Percentiles rank a stretch among this genome's conserved stretches.
phyloP scores from a whole-genome alignment of 1,284 basidiomycete genomes.

The Phaffia rhodozyma region DNA sequence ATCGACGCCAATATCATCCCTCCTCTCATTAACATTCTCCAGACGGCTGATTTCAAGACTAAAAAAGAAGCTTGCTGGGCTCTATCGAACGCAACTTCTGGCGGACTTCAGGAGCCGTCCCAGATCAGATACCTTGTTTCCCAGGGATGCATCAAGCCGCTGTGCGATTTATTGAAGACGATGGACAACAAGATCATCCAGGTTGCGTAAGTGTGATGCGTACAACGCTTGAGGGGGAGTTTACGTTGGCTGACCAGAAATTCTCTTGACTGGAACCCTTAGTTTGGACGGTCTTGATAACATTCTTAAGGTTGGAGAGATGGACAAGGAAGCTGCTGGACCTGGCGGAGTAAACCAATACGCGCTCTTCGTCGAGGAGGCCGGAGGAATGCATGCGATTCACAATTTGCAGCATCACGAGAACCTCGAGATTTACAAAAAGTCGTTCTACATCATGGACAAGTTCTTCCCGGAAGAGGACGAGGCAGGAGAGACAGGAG shows the following conservation, averaged over 20 bases:
- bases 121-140: constrained; percentile 97
- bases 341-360: constrained; percentile 84
- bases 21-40: constrained; percentile 95
- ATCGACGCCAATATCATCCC: constrained; percentile 70
- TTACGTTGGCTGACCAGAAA: background rate
- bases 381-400: constrained; percentile 70
- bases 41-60: constrained; percentile 97
- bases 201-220: constrained; percentile 43
- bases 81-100: constrained; percentile 96
- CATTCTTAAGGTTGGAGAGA: constrained; percentile 95
- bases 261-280: background rate
- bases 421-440: constrained; percentile 98
- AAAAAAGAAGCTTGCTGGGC: constrained; percentile 99
- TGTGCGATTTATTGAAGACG: constrained; percentile 89
- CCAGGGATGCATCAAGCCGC: constrained; percentile 96
- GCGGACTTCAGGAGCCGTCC: constrained; percentile 88
- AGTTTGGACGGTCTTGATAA: constrained; percentile 94
- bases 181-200: constrained; percentile 99
- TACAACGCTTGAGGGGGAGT: background rate
- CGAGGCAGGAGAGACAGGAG: constrained; percentile 51
- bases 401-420: constrained; percentile 79
- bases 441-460: constrained; percentile 99
- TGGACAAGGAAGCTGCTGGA: constrained; percentile 76
- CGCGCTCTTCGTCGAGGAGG: constrained; percentile 90
- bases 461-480: constrained; percentile 41